Base-by-base conservation (phyloP, 2,329 filamentous ascomycete genomes). In the Botrytis paeoniae region DNA sequence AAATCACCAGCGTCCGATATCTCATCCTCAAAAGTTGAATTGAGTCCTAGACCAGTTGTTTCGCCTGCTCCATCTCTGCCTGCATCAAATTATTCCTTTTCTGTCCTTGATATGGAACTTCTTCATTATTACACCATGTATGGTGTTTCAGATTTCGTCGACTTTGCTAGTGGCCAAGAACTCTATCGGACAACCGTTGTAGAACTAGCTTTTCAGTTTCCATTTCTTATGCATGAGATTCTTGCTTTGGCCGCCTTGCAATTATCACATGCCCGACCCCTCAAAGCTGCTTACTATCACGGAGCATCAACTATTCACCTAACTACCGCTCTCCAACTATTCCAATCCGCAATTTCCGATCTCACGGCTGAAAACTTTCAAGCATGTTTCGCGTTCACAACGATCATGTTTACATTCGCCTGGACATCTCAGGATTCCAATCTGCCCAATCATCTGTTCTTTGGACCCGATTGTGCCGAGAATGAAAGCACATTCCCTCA, bases 261-360 rank as follows among this genome's bases (percentile, higher is more conserved):
- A 64, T 75, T 82, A 20, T 81, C 81, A 66, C 78, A 79, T n/a
- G 71, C 77, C 2, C 75, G 74, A 6, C 79, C 80, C 9, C 32
- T 54, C 59, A 73, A 57, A 74, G 77, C 51, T 66, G 70, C 32
- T 65, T 74, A 41, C 65, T 79, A 74, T 79, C 79, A 65, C 72
- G 75, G 72, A 74, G 79, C 73, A 75, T 82, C 73, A 76, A 82
- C 54, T 35, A 79, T 78, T 1, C 79, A 81, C 35, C 74, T 81
- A 29, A 79, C 80, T 48, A 79, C 75, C 29, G 79, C 77, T 41
- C 75, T 83, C 4, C 74, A 76, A 20, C 70, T 78, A 10, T 82
- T 81, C 73, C 81, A 81, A 71, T 75, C 78, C 25, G 75, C 78
- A 70, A 74, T 91, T 86, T 57, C 87, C 85, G 43, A 82, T 82